phyloP scores from a whole-genome alignment of 805 yeast genomes.

The Cyberlindnera meyerae region DNA sequence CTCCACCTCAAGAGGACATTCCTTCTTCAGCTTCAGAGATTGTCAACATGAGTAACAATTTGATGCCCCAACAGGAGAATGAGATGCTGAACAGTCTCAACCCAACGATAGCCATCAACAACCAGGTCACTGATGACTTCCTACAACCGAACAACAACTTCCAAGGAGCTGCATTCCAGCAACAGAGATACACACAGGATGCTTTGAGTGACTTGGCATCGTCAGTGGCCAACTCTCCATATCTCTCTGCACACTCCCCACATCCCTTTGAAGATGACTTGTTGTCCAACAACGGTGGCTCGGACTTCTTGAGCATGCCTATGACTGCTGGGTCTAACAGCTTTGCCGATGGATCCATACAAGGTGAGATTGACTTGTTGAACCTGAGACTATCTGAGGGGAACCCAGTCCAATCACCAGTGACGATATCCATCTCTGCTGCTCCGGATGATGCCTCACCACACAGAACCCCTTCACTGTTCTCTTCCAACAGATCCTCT shows the following conservation, averaged over 20 bases:
- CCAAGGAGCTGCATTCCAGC: constrained; percentile 15
- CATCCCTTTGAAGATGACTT: constrained; percentile 18
- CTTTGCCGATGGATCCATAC: no score
- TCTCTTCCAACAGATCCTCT: constrained; percentile 39
- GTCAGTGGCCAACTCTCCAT: constrained; percentile 24
- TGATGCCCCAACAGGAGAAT: background rate
- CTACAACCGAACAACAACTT: constrained; percentile 18
- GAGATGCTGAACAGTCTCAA: background rate
- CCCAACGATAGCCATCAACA: background rate
- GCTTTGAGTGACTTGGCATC: constrained; percentile 22
- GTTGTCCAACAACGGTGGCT: background rate
- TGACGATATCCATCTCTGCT: constrained; percentile 28
- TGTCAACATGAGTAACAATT: background rate
- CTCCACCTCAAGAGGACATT: constrained; percentile 13
- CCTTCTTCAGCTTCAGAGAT: background rate
- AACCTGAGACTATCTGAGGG: constrained; percentile 19
- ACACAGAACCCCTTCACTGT: constrained; percentile 50
- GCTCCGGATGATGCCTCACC: constrained; percentile 37
- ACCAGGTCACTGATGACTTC: constrained; percentile 2
- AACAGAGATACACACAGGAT: constrained; percentile 9
- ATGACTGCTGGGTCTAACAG: background rate
- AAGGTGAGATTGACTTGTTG: constrained; percentile 8
- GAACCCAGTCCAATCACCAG: constrained; percentile 19
- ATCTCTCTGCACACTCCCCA: constrained; percentile 18
- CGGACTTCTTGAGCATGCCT: constrained; percentile 1